Conservation (phyloP, 345 rosid genomes). For the Clausena lansium region DNA sequence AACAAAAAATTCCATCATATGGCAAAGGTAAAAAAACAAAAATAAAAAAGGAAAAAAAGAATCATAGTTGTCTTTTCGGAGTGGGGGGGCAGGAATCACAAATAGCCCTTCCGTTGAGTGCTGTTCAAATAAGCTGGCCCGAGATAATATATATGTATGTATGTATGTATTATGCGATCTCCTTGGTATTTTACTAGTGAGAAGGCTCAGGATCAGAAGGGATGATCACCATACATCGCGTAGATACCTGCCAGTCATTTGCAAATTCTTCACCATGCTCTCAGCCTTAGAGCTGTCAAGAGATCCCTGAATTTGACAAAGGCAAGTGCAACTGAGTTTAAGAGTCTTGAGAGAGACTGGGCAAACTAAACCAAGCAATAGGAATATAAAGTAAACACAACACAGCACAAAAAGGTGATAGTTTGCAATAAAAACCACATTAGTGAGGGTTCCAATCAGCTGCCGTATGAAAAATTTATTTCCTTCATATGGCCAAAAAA, state of each 20-base stretch:
- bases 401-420: background rate
- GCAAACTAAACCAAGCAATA: background rate
- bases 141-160: background rate
- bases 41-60: slow-evolving; percentile 13
- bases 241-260: slow-evolving; percentile 80
- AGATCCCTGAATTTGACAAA: slow-evolving; percentile 54
- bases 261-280: slow-evolving; percentile 84
- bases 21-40: background rate
- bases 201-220: background rate
- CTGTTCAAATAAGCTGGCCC: background rate
- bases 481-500: background rate
- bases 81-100: background rate
- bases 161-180: background rate
- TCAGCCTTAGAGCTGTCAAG: slow-evolving; percentile 78
- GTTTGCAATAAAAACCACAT: background rate
- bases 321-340: background rate
- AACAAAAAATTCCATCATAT: slow-evolving; percentile 23
- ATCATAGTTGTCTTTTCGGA: slow-evolving; percentile 16
- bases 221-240: slow-evolving; percentile 83
- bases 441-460: background rate
- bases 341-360: too few relatives aligned
- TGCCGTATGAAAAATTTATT: background rate
- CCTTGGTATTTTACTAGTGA: background rate
- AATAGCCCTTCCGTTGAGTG: background rate
- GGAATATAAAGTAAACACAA: background rate